Evolutionary conservation across 352 stramenopile species (phyloP), one percentile per base, ranked within the genome.

Genomic region (Phytopythium cucurbitacearum): DNA sequence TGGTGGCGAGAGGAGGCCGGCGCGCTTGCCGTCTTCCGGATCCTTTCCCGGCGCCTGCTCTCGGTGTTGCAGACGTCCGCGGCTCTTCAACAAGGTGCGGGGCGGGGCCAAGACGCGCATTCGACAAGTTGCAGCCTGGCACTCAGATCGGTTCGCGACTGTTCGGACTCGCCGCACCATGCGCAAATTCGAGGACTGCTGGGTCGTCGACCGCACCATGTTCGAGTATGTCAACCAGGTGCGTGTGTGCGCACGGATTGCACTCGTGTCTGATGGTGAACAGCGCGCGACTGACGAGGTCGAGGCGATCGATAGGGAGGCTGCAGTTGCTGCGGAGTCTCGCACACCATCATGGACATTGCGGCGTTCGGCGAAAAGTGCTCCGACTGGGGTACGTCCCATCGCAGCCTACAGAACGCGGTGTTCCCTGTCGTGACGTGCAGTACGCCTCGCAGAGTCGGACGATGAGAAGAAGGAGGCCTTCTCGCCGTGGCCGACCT

Each of bases 161-260:
- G 21, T 28, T 28, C 21, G 36, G 47, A 28, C 21, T 28, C 21
- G 40, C 32, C 6, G 8, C 15, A 59, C 33, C 5, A 87, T 91
- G 72, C 68, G 73, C 45, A 82, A 83, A 53, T 91, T 87, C 59
- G 73, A 90, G 15, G 84, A 94, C 58, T 71, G 65, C 21, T 94
- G 83, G 86, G 85, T 98, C 48, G 84, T 98, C 39, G 91, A 98
- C 69, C 84, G 87, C 42, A 95, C 85, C 36, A 91, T 98, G 85
- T 98, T 98, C 72, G 88, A 98, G 59, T 97, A 97, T 64, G 77
- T 97, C 40, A 92, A 92, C 60, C 78, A 91, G 69, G 80, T 88
- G 48, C 32, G 56, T 37, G 0, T 21, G 32, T 5, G 6, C 8
- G 8, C 41, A 28, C 3, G n/a, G 43, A 36, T 9, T 47, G 33